These are phyloP conservation scores for Echium plantagineum DNA, from an alignment of 257 asterid species.

Conservation along the genomic window DNA sequence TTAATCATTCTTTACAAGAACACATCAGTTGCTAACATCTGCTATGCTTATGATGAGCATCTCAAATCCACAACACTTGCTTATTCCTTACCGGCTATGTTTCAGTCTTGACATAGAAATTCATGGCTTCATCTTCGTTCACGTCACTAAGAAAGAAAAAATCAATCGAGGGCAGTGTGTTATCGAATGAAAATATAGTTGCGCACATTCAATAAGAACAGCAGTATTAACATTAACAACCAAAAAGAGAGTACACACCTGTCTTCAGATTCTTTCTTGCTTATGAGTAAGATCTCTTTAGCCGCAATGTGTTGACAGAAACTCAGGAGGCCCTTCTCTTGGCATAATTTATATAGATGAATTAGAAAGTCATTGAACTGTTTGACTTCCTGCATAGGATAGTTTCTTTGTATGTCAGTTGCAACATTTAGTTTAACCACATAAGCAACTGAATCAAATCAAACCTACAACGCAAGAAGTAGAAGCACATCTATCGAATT, in stretches of 20 bases:
- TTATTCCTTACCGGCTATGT: conserved; percentile 25
- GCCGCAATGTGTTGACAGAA: conserved; percentile 38
- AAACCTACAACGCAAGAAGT: not conserved
- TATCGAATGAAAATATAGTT: not conserved
- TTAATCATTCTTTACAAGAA: not conserved
- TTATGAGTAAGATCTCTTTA: conserved; percentile 40
- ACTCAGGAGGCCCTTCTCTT: conserved; percentile 36
- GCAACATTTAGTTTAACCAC: not conserved
- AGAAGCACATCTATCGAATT: not conserved
- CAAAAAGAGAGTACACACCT: conserved; percentile 32
- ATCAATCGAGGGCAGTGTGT: conserved; percentile 1
- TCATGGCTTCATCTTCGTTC: conserved; percentile 51
- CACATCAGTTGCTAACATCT: not conserved
- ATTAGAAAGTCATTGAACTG: conserved; percentile 67
- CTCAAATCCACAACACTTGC: not conserved
- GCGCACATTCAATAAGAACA: not conserved
- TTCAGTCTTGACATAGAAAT: conserved; percentile 30
- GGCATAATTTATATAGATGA: conserved; percentile 44
- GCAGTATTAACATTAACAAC: not conserved
- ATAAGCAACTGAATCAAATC: no score
- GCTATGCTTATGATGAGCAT: no score
- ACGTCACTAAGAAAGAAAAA: conserved; percentile 36
- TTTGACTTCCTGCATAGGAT: conserved; percentile 62
- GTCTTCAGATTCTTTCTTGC: conserved; percentile 68
- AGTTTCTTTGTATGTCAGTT: no score